Conservation (phyloP, 2,329 filamentous ascomycete genomes). For the Arthroderma uncinatum region DNA sequence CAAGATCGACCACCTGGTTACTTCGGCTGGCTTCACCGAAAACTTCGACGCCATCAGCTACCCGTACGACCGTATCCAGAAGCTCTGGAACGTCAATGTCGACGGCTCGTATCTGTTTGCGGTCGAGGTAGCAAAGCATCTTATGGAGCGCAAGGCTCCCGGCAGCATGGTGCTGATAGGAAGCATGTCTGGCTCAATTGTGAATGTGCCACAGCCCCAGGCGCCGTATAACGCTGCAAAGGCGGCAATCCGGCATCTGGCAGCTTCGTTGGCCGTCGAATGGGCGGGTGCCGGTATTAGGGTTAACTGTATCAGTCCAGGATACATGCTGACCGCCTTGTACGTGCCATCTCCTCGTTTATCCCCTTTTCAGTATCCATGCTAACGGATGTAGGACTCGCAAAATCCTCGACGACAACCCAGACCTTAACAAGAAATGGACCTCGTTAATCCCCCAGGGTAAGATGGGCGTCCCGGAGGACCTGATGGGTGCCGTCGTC, state of each 20-base stretch:
- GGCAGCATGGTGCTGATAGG: conserved; percentile 92
- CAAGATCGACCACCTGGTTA: conserved; percentile 83
- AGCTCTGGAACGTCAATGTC: conserved; percentile 90
- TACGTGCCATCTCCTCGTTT: conserved; percentile 41
- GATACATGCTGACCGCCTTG: conserved; percentile 93
- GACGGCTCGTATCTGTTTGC: conserved; percentile 87
- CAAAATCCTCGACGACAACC: conserved; percentile 90
- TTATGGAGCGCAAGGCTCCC: conserved; percentile 66
- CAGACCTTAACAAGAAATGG: conserved; percentile 81
- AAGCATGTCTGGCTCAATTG: conserved; percentile 86
- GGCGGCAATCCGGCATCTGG: conserved; percentile 80
- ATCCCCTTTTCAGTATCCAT: background rate
- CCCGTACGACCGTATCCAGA: conserved; percentile 79
- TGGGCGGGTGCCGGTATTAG: conserved; percentile 82
- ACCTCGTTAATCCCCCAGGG: conserved; percentile 82
- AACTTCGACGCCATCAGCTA: conserved; percentile 90
- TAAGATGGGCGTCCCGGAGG: conserved; percentile 84
- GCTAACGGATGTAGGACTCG: conserved; percentile 51
- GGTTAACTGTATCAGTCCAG: conserved; percentile 89
- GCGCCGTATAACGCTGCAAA: conserved; percentile 89
- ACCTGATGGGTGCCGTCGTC: conserved; percentile 85
- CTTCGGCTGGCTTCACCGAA: conserved; percentile 92
- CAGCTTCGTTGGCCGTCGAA: conserved; percentile 79
- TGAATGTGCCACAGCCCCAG: conserved; percentile 92
- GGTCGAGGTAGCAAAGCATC: conserved; percentile 69